Evolutionary conservation across 176 grass and related monocot genomes (phyloP).

Genomic region (Neostapfia colusana): DNA sequence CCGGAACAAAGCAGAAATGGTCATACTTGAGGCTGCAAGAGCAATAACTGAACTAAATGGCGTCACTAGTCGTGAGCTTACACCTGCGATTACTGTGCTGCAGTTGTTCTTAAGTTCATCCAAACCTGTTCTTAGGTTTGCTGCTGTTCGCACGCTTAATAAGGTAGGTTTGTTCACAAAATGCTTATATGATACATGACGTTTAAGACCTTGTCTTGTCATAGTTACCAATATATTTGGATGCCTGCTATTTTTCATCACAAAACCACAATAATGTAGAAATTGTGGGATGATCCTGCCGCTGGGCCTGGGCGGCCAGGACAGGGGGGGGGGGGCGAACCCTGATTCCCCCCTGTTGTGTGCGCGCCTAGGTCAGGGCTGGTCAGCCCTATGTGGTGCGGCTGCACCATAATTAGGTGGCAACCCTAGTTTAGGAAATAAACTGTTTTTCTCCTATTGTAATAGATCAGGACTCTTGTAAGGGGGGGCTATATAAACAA

Average conservation of each 20-base stretch:
- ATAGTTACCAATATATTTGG: not conserved
- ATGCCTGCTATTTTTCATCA: not conserved
- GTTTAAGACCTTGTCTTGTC: not conserved
- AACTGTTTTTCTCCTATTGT: too few species aligned
- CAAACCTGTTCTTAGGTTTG: slow-evolving; percentile 96
- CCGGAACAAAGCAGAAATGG: slow-evolving; percentile 96
- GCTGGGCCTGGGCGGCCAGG: too few species aligned
- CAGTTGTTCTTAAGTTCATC: slow-evolving; percentile 99
- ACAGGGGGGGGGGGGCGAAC: too few species aligned
- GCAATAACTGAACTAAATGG: slow-evolving; percentile 95
- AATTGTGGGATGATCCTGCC: too few species aligned
- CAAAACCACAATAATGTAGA: not conserved
- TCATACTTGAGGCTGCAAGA: slow-evolving; percentile 94
- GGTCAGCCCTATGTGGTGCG: too few species aligned
- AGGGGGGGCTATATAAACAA: too few species aligned
- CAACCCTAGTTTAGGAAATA: too few species aligned
- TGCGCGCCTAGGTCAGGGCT: too few species aligned
- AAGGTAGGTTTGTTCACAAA: slow-evolving; percentile 52
- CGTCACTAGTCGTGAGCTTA: slow-evolving; percentile 87
- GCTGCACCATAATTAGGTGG: too few species aligned
- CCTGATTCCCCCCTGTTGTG: too few species aligned
- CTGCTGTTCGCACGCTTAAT: slow-evolving; percentile 91
- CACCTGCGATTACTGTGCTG: slow-evolving; percentile 92
- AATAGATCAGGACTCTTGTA: too few species aligned
- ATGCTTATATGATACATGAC: slow-evolving; percentile 7